Base-by-base conservation (phyloP, 2,329 filamentous ascomycete species). In the Daldinia sp. region DNA sequence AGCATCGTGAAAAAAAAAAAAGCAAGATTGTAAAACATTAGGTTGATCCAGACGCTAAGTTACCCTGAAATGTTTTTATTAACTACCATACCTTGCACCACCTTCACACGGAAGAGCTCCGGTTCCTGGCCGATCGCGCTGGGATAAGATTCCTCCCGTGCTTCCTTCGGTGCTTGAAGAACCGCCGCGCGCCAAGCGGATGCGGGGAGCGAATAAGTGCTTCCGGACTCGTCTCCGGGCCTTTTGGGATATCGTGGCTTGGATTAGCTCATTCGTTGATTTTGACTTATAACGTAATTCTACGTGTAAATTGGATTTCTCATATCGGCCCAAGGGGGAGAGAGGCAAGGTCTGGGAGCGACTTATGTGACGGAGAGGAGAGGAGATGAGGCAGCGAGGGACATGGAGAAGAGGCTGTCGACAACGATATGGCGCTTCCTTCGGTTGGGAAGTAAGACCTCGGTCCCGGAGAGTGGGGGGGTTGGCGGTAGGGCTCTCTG, bases 371-470 rank as follows among this genome's bases (percentile, higher is more conserved):
- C 20, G 20, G 20, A 23, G 20, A 23, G 20, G 20, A 23, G 20
- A 23, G 20, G 20, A 23, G 20, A 23, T 23, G 20, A 23, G 20
- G 28, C 44, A 20, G 20, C 12, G 30, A 33, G 30, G 30, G 30
- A 33, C 20, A 23, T 23, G 20, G 13, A 48, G 23, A 1, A 5
- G 7, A 12, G 23, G 12, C 28, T 7, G 44, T 28, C 30, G 15
- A 9, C 23, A 48, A 44, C 18, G 35, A 5, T 23, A 39, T 51
- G 35, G 12, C 33, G 46, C 39, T 56, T 30, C 28, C 23, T 41
- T 35, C 42, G 63, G 58, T 23, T 23, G 10, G 64, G 64, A 67
- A n/a, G 54, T 68, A 39, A 70, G 63, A 48, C 37, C 56, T 42
- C 53, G 51, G 57, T 69, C 41, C 20, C 20, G 20, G n/a, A n/a